These are phyloP conservation scores for Macrophomina tecta DNA, from an alignment of 2,329 filamentous ascomycete genomes.

Conservation along the genomic window DNA sequence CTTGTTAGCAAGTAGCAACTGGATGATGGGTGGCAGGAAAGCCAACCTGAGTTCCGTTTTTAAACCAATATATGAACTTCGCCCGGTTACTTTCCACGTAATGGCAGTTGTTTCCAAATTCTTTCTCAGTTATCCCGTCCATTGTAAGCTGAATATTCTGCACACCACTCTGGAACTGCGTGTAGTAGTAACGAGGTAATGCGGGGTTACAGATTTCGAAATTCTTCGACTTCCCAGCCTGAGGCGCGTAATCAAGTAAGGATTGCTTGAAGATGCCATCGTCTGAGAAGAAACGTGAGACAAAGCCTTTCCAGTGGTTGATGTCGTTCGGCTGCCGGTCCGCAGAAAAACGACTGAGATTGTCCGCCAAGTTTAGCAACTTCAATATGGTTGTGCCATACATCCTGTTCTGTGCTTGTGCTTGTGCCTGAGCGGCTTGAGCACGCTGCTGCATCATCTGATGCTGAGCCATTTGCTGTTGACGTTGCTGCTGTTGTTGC, in stretches of 20 bases:
- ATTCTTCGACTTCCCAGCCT: conserved; percentile 67
- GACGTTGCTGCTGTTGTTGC: conserved; percentile 36
- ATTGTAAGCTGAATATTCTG: conserved; percentile 84
- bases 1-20: conserved; percentile 33
- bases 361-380: conserved; percentile 63
- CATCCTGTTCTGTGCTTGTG: conserved; percentile 37
- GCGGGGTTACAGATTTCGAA: conserved; percentile 86
- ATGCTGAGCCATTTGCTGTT: conserved; percentile 31
- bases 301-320: conserved; percentile 79
- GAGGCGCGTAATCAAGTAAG: conserved; percentile 60
- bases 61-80: conserved; percentile 88
- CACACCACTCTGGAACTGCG: conserved; percentile 86
- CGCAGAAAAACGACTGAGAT: conserved; percentile 61
- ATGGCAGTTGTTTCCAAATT: conserved; percentile 67
- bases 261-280: conserved; percentile 78
- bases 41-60: conserved; percentile 79
- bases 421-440: conserved; percentile 34
- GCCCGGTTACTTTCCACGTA: conserved; percentile 78
- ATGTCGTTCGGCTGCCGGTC: conserved; percentile 66
- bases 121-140: conserved; percentile 67
- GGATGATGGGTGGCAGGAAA: neutral
- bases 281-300: conserved; percentile 79
- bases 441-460: conserved; percentile 31
- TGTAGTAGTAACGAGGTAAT: conserved; percentile 86
- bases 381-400: conserved; percentile 57